phyloP scores from a whole-genome alignment of 2,329 filamentous ascomycete genomes.

The Huntiella bhutanensis region DNA sequence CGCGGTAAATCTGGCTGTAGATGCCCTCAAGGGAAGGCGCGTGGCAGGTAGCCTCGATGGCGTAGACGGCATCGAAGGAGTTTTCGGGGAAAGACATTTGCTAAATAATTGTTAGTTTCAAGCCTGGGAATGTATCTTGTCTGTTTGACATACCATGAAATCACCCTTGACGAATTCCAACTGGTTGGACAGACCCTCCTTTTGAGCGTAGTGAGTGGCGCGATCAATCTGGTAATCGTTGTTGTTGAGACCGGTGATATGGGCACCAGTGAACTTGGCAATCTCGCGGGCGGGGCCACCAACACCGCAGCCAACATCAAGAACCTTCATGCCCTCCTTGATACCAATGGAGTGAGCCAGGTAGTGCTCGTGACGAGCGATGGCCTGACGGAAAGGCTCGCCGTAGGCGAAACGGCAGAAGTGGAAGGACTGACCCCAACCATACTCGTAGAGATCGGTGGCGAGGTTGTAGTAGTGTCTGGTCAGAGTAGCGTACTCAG shows the following conservation, averaged over 20 bases:
- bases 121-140: neutral
- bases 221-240: slow-evolving; percentile 98
- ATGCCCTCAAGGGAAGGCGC: slow-evolving; percentile 79
- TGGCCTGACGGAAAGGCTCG: slow-evolving; percentile 77
- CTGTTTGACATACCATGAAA: slow-evolving; percentile 50
- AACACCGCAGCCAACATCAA: slow-evolving; percentile 94
- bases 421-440: slow-evolving; percentile 92
- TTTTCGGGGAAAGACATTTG: slow-evolving; percentile 92
- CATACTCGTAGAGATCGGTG: slow-evolving; percentile 93
- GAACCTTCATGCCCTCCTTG: slow-evolving; percentile 67
- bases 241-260: slow-evolving; percentile 90
- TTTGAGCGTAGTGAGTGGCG: slow-evolving; percentile 65
- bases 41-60: slow-evolving; percentile 92
- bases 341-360: slow-evolving; percentile 78
- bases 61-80: slow-evolving; percentile 86
- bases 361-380: slow-evolving; percentile 95
- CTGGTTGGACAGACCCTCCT: slow-evolving; percentile 64
- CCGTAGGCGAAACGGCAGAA: slow-evolving; percentile 84
- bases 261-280: slow-evolving; percentile 79
- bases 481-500: slow-evolving; percentile 83
- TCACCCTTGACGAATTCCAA: slow-evolving; percentile 83
- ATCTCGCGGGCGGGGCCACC: slow-evolving; percentile 92
- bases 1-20: slow-evolving; percentile 85
- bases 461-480: slow-evolving; percentile 95
- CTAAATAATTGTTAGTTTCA: slow-evolving; percentile 20